Evolutionary conservation across 345 rosid genomes (phyloP).

Genomic region (Boechera divaricarpa): DNA sequence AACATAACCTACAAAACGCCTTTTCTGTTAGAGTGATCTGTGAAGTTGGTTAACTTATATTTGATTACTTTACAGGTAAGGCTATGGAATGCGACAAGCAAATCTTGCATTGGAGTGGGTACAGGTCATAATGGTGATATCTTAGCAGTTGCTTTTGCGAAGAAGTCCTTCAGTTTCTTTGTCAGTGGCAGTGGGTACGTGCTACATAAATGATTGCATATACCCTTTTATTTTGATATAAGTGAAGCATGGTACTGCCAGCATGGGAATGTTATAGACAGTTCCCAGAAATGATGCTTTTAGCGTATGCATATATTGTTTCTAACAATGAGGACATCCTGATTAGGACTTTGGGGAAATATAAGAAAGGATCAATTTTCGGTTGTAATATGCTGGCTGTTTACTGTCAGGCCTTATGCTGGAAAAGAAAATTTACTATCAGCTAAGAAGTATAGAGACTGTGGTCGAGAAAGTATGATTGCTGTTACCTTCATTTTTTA

Average conservation of each 20-base stretch:
- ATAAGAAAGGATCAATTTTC: slow-evolving; percentile 4
- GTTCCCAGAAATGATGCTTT: slow-evolving; percentile 19
- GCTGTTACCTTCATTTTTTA: slow-evolving; percentile 13
- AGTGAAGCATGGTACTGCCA: slow-evolving; percentile 31
- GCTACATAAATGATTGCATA: slow-evolving; percentile 18
- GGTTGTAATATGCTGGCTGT: slow-evolving; percentile 16
- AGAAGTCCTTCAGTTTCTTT: slow-evolving; percentile 66
- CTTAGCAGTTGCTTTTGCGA: slow-evolving; percentile 90
- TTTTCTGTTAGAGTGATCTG: slow-evolving; percentile 6
- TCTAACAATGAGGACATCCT: not conserved
- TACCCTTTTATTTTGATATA: slow-evolving; percentile 11
- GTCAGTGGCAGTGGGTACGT: slow-evolving; percentile 95
- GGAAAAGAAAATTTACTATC: slow-evolving; percentile 8
- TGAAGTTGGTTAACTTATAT: slow-evolving; percentile 22
- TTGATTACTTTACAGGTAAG: slow-evolving; percentile 66
- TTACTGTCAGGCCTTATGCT: slow-evolving; percentile 15
- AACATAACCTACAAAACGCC: not conserved
- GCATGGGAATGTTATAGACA: slow-evolving; percentile 9
- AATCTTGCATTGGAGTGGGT: slow-evolving; percentile 85
- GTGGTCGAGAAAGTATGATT: slow-evolving; percentile 8
- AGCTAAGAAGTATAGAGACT: slow-evolving; percentile 15
- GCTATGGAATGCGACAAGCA: slow-evolving; percentile 77
- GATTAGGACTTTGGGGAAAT: slow-evolving; percentile 13
- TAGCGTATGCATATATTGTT: slow-evolving; percentile 17
- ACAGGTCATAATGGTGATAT: slow-evolving; percentile 90